Evolutionary conservation across 495 filamentous ascomycete genomes (phyloP), one percentile per base, ranked within the genome.

Genomic region (Astrothelium macrocarpum): DNA sequence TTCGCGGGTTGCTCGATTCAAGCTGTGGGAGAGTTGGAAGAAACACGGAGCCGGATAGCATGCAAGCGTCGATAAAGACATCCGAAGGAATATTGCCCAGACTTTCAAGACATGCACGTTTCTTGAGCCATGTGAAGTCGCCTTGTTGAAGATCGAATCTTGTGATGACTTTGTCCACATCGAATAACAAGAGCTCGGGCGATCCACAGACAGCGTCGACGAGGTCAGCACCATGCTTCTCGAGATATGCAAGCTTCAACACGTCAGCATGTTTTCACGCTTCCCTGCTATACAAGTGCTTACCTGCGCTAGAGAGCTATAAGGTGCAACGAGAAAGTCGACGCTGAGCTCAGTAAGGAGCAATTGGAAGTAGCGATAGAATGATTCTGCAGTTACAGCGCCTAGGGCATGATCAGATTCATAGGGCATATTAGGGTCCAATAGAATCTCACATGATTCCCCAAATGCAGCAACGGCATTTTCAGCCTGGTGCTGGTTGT

Each of bases 261-360:
- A 32, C 18, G 26, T 49, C 26, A 46, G 32, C 28, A 56, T 12
- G 16, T 53, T 9, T 14, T 0, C 2, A 49, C 20, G 2, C 20
- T 2, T 53, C 7, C 18, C n/a, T 46, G 29, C 16, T 23, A 36
- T n/a, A 60, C n/a, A 16, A 53, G 39, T 18, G 26, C 49, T 49
- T 0, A 95, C 91, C 83, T 97, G 93, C 59, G 91, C 89, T 65
- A 88, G 86, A 53, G 93, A 90, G 70, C 86, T 89, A 75, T 92
- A 97, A 2, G 94, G 95, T 16, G 95, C 88, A 59, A 96, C 89
- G 59, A 90, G 82, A 72, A 91, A 96, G 42, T 89, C 81, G 46
- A 96, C 78, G 3, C 80, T 80, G 63, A 85, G 80, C 62, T 88
- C 80, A 62, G 79, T 75, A 34, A 97, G 79, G 34, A 91, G 84